Evolutionary conservation across 805 yeast species (phyloP), one percentile per base, ranked within the genome.

Genomic region (Zygoascus flipseniorum): DNA sequence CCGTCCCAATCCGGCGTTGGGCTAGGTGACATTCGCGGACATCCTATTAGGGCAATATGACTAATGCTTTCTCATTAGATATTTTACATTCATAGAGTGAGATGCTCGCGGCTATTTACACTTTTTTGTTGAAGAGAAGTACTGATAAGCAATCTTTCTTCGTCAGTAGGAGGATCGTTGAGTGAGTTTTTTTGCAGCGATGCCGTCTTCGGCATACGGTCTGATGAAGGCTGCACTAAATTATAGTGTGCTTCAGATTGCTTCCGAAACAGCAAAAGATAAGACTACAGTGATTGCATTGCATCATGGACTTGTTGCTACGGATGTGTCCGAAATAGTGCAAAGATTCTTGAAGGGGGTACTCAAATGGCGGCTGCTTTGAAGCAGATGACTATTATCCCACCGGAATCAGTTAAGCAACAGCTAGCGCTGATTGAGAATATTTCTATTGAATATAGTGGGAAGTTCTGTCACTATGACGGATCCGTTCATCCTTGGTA

Each of bases 251-350:
- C 62, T 56, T 41, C 62, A 64, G 26, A 41, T 72, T 37, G 56
- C 67, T 43, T n/a, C 23, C 31, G 73, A 72, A 49, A 50, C 64
- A 37, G 55, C 52, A 13, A 41, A 45, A 0, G 63, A 67, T 39
- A 67, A 62, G 0, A 68, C 64, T 52, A 65, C 60, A 10, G 62
- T 68, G 42, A 56, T 70, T 23, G 57, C 72, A 10, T 14, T 72
- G 13, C 72, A 71, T 51, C 78, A 77, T 0, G 77, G 77, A 31
- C 39, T 64, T 9, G 75, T 74, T 14, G 18, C 52, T 13, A 69
- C 72, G 35, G 76, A 73, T 48, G 64, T 67, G 69, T 68, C n/a
- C 20, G 18, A 4, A 35, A 47, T 1, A 16, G 14, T 41, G 19
- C 31, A 9, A n/a, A 37, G 28, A 54, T 46, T 2, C 47, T 52